Evolutionary conservation across 768 basidiomycete species (phyloP).

Genomic region (Auricularia cornea): DNA sequence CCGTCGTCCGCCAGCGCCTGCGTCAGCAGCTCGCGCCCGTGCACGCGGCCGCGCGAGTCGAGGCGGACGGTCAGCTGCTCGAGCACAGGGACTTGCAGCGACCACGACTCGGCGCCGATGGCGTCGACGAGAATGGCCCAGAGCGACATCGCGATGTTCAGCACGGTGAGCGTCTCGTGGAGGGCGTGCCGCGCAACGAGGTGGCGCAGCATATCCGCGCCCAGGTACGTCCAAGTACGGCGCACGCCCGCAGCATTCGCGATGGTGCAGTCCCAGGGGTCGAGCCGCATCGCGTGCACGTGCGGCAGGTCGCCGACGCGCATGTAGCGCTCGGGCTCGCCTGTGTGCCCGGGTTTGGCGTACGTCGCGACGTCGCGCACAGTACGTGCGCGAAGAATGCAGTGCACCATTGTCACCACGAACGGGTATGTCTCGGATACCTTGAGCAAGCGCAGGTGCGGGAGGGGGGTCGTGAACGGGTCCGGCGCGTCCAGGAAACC

Average conservation of each 20-base stretch:
- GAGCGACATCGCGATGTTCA: background rate
- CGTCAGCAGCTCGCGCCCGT: background rate
- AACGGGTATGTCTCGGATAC: background rate
- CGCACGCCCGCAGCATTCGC: background rate
- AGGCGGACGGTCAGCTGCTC: background rate
- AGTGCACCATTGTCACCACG: background rate
- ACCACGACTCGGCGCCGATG: background rate
- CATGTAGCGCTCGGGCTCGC: background rate
- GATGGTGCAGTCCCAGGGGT: background rate
- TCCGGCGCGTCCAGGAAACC: background rate
- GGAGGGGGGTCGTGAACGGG: background rate
- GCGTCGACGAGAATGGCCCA: background rate
- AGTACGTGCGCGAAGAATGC: background rate
- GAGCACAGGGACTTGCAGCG: background rate
- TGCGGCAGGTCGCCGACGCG: background rate
- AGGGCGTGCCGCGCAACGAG: background rate
- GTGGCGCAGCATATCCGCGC: background rate
- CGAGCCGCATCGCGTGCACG: background rate
- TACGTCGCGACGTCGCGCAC: background rate
- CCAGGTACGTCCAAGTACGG: background rate
- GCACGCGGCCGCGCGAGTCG: background rate
- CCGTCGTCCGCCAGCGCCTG: background rate
- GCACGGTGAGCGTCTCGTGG: background rate
- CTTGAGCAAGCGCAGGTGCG: background rate
- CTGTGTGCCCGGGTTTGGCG: background rate